A percentile compares a stretch with the other conserved stretches of the same genome.
Evolutionary conservation across 495 filamentous ascomycete genomes (phyloP).

Genomic region (Tuber borchii): DNA sequence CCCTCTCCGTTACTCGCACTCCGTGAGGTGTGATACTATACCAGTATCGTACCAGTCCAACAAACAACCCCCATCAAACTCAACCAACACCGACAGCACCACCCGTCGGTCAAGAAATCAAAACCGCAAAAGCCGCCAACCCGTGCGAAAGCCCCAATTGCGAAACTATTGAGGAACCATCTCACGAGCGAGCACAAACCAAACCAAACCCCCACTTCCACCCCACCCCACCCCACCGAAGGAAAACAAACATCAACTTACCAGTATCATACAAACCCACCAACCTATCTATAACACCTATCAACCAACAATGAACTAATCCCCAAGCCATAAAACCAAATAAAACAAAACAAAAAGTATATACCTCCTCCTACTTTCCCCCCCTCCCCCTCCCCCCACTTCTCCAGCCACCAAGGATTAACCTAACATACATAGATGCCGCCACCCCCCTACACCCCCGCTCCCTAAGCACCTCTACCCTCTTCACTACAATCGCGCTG

Average conservation of each 20-base stretch:
- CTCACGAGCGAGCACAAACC: neutral
- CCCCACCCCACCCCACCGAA: neutral
- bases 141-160: neutral
- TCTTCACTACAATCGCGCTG: constrained; percentile 92
- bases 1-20: neutral
- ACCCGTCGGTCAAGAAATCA: neutral
- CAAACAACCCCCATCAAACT: neutral
- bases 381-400: too few species aligned
- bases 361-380: too few species aligned
- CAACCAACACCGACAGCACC: neutral
- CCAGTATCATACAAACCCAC: too few species aligned
- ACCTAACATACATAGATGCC: constrained; percentile 53
- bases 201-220: neutral
- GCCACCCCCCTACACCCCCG: constrained; percentile 84
- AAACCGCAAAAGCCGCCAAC: neutral
- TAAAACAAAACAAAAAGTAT: too few species aligned
- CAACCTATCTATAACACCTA: too few species aligned
- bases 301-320: too few species aligned
- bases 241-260: too few species aligned
- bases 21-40: neutral
- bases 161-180: neutral
- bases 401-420: constrained; percentile 10
- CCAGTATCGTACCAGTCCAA: neutral
- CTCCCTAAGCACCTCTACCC: constrained; percentile 79
- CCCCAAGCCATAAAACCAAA: too few species aligned